Base-by-base conservation (phyloP, 1,139 yeast genomes). In the Kurtzmaniella quercitrusa region DNA sequence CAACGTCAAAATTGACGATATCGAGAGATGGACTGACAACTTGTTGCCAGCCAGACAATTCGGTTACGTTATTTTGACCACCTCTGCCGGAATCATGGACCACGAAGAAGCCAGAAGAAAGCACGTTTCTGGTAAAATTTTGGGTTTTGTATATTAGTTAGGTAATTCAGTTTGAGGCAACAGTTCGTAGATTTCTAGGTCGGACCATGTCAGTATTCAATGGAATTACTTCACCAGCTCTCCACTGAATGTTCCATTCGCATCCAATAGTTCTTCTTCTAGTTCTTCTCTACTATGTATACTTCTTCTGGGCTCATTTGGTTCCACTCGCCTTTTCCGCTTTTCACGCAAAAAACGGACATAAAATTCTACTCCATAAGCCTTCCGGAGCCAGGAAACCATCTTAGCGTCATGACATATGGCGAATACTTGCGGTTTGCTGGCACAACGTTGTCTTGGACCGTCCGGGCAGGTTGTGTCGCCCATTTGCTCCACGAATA, bases 41-140 rank as follows among this genome's bases (percentile, higher is more conserved):
- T 83, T 91, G 70, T 80, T 91, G 68, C 98, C 98, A 66, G 95
- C 98, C 56, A 89, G 98, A 85, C 98, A 91, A 76, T 91, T 91
- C 65, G 98, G 98, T 78, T 90, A 77, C 77, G 91, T 91, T 66
- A 86, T 91, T 71, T 82, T 91, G 68, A 91, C 98, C 71, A 93
- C 98, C 60, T 93, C 98, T 62, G 96, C 98, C 62, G 98, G 98
- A 76, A 93, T 93, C 62, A 90, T 93, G 96, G 98, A 93, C 81
- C 98, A 93, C 79, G 98, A 93, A 80, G 98, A 93, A 80, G 98
- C 98, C 62, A 90, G 97, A 84, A 87, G 98, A 85, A 93, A 93
- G 87, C 98, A 93, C 75, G 98, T 91, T 62, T 89, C 97, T 60
- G 98, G 98, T 73, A 91, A 91, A 79, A 85, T 91, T 66, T 82